Percentiles rank a stretch among this genome's conserved stretches.
These are phyloP conservation scores for Heritiera fomes DNA, from an alignment of 345 rosid species.

Conservation along the genomic window DNA sequence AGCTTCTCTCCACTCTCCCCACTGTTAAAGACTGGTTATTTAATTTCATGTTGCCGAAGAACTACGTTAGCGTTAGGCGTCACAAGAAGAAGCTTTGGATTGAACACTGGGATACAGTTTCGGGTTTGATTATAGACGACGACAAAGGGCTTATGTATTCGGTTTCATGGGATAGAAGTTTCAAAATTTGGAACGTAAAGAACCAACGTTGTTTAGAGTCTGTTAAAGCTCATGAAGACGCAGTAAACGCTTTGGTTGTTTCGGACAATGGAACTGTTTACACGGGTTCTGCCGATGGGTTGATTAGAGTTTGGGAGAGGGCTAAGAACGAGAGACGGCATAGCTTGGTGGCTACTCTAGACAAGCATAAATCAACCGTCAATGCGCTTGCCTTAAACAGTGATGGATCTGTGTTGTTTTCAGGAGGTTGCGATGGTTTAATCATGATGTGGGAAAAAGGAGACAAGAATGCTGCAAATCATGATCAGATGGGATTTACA, in stretches of 20 bases:
- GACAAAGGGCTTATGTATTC: constrained; percentile 41
- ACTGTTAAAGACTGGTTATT: constrained; percentile 40
- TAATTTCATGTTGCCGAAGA: constrained; percentile 35
- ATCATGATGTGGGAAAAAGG: constrained; percentile 43
- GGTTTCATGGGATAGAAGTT: constrained; percentile 54
- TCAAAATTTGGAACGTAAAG: constrained; percentile 42
- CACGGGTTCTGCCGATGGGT: constrained; percentile 46
- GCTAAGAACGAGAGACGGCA: constrained; percentile 23
- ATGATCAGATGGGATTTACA: constrained; percentile 29
- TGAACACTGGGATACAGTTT: constrained; percentile 50
- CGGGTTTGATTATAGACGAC: constrained; percentile 31
- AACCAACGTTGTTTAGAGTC: constrained; percentile 45
- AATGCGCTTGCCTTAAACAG: constrained; percentile 44
- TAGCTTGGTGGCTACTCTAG: constrained; percentile 32
- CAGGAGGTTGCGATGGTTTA: constrained; percentile 43
- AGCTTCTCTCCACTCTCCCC: constrained; percentile 45
- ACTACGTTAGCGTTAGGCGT: constrained; percentile 45
- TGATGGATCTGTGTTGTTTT: constrained; percentile 40
- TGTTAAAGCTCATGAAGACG: constrained; percentile 49
- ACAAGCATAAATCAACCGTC: constrained; percentile 42
- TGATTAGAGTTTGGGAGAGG: constrained; percentile 45
- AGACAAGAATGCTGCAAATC: background rate
- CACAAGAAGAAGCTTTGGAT: constrained; percentile 53
- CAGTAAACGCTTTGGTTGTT: constrained; percentile 42
- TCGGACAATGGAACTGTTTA: constrained; percentile 40